Evolutionary conservation across 2,329 filamentous ascomycete species (phyloP).

Genomic region (Pseudogymnoascus sp.): DNA sequence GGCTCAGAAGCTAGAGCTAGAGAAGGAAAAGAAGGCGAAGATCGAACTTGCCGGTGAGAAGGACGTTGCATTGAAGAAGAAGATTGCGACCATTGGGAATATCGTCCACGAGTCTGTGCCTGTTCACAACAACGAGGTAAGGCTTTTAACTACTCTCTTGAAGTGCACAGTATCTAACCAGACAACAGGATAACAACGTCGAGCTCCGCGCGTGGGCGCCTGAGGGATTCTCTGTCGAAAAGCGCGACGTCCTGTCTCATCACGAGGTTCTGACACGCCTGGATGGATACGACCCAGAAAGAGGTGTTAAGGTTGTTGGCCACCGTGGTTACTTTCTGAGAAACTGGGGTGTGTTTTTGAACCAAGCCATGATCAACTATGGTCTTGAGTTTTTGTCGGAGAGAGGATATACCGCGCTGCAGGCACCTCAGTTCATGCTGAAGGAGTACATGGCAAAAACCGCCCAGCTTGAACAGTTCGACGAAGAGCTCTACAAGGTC

Average conservation of each 20-base stretch:
- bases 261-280: conserved; percentile 86
- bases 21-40: conserved; percentile 73
- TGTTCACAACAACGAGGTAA: conserved; percentile 70
- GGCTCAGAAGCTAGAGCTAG: conserved; percentile 65
- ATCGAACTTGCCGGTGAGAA: conserved; percentile 69
- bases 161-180: neutral
- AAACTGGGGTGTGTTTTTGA: conserved; percentile 82
- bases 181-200: conserved; percentile 63
- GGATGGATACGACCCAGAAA: conserved; percentile 86
- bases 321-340: conserved; percentile 91
- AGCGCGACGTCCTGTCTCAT: conserved; percentile 74
- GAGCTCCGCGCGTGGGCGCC: conserved; percentile 74
- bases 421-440: conserved; percentile 90
- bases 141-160: neutral
- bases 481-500: conserved; percentile 97
- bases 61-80: conserved; percentile 62
- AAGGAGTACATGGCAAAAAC: conserved; percentile 97
- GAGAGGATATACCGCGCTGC: conserved; percentile 73
- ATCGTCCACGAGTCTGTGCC: conserved; percentile 85
- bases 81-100: conserved; percentile 80
- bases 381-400: conserved; percentile 79
- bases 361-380: conserved; percentile 91
- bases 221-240: conserved; percentile 63
- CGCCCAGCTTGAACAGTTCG: conserved; percentile 92
- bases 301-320: conserved; percentile 87